phyloP scores from a whole-genome alignment of 2,329 filamentous ascomycete species.

The Cylindrodendrum hubeiense region DNA sequence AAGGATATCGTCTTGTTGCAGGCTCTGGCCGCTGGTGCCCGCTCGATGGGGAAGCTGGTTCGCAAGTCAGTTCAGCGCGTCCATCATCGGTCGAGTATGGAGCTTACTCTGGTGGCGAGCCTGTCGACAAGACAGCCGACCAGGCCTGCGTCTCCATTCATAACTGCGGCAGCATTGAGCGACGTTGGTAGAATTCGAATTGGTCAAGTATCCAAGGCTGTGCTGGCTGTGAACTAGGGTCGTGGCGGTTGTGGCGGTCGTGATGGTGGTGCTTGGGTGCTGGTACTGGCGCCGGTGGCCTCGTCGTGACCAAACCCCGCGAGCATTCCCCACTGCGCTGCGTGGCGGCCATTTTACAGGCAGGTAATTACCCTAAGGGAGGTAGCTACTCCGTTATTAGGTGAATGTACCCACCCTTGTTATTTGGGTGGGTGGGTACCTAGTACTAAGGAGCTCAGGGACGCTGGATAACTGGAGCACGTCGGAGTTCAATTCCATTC shows the following conservation, averaged over 20 bases:
- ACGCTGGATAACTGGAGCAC: background rate
- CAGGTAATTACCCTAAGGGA: background rate
- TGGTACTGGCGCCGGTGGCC: background rate
- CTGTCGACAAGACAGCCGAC: constrained; percentile 73
- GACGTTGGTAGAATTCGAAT: constrained; percentile 29
- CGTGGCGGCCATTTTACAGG: constrained; percentile 4
- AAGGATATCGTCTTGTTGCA: constrained; percentile 72
- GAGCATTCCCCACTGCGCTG: constrained; percentile 22
- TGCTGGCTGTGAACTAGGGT: constrained; percentile 18
- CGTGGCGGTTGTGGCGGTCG: constrained; percentile 4
- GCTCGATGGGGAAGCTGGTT: constrained; percentile 74
- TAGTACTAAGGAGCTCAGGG: background rate
- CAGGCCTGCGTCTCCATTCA: constrained; percentile 71
- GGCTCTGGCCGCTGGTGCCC: constrained; percentile 67
- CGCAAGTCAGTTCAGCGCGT: constrained; percentile 46
- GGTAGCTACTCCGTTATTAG: constrained; percentile 2
- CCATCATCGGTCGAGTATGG: constrained; percentile 13
- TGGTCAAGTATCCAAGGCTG: constrained; percentile 7
- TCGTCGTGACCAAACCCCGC: constrained; percentile 20
- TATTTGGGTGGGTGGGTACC: constrained; percentile 7
- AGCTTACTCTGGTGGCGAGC: constrained; percentile 69
- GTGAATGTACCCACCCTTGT: background rate
- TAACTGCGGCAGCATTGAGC: constrained; percentile 49
- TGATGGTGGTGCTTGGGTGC: constrained; percentile 7
- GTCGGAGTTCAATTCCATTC: background rate